Percentiles rank a stretch among this genome's conserved stretches.
These are phyloP conservation scores for Termitomyces bulborhizus DNA, from an alignment of 768 basidiomycete species.

Conservation along the genomic window DNA sequence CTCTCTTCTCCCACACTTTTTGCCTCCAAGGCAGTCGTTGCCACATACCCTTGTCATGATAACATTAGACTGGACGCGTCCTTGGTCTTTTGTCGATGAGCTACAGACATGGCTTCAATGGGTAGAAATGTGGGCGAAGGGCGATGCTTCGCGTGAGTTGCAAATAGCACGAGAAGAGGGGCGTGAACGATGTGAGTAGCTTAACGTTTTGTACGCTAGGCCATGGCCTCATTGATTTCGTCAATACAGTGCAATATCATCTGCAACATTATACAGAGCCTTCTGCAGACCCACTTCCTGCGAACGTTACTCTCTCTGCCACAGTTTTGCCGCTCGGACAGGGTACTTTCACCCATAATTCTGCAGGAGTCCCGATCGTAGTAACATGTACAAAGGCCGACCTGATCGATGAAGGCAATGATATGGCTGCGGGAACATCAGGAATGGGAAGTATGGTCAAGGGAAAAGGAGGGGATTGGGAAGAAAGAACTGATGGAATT, in stretches of 20 bases:
- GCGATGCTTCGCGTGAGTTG: slow-evolving; percentile 63
- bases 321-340: slow-evolving; percentile 78
- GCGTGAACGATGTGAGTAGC: slow-evolving; percentile 68
- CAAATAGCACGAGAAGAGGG: slow-evolving; percentile 76
- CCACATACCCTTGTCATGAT: slow-evolving; percentile 77
- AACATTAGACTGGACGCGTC: slow-evolving; percentile 91
- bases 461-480: slow-evolving; percentile 89
- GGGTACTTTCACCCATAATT: slow-evolving; percentile 84
- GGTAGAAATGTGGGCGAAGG: slow-evolving; percentile 77
- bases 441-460: slow-evolving; percentile 91
- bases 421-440: slow-evolving; percentile 66
- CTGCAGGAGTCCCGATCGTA: slow-evolving; percentile 78
- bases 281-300: slow-evolving; percentile 56
- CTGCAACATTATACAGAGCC: slow-evolving; percentile 89
- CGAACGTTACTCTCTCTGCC: slow-evolving; percentile 53
- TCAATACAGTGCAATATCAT: slow-evolving; percentile 69
- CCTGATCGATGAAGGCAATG: slow-evolving; percentile 77
- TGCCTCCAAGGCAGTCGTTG: slow-evolving; percentile 63
- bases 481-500: slow-evolving; percentile 90
- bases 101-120: slow-evolving; percentile 80
- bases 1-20: slow-evolving; percentile 67
- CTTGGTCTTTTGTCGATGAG: slow-evolving; percentile 87
- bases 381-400: slow-evolving; percentile 93
- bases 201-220: background rate
- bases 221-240: slow-evolving; percentile 5